These are phyloP conservation scores for Fusarium robinianum DNA, from an alignment of 2,329 filamentous ascomycete genomes.

Conservation along the genomic window DNA sequence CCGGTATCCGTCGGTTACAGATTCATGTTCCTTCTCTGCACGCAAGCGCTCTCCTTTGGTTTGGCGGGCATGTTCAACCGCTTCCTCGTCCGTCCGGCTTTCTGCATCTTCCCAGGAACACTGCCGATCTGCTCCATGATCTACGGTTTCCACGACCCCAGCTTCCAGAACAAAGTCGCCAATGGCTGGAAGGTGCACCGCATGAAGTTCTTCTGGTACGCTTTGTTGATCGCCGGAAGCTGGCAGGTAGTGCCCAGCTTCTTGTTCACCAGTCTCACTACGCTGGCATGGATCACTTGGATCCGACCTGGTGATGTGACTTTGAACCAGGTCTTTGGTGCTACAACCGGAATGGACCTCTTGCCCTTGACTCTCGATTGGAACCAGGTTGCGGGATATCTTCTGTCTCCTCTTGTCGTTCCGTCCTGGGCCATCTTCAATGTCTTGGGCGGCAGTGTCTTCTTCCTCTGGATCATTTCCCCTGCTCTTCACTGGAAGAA, in stretches of 20 bases:
- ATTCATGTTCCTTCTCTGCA: conserved; percentile 23
- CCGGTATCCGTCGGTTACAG: not conserved
- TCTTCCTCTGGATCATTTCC: conserved; percentile 43
- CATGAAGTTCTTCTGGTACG: conserved; percentile 39
- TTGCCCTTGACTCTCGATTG: conserved; percentile 57
- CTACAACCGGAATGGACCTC: conserved; percentile 56
- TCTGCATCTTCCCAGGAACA: conserved; percentile 7
- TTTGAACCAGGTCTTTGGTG: conserved; percentile 60
- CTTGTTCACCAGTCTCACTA: conserved; percentile 28
- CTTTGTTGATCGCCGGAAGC: conserved; percentile 52
- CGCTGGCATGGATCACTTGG: conserved; percentile 37
- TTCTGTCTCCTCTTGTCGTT: conserved; percentile 60
- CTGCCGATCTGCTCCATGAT: conserved; percentile 13
- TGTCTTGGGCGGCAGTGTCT: conserved; percentile 56
- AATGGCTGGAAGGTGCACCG: conserved; percentile 16
- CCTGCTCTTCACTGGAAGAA: conserved; percentile 15
- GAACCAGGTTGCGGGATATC: conserved; percentile 55
- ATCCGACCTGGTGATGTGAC: conserved; percentile 57
- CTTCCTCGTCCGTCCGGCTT: conserved; percentile 41
- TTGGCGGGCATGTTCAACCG: conserved; percentile 51
- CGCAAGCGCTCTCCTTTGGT: conserved; percentile 54
- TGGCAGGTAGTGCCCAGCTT: conserved; percentile 47
- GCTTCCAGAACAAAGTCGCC: conserved; percentile 2
- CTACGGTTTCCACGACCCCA: conserved; percentile 9
- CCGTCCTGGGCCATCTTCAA: conserved; percentile 66